A percentile compares a stretch with the other conserved stretches of the same genome.
These are phyloP conservation scores for Yamadazyma ubonensis DNA, from an alignment of 805 yeast species.

Conservation along the genomic window DNA sequence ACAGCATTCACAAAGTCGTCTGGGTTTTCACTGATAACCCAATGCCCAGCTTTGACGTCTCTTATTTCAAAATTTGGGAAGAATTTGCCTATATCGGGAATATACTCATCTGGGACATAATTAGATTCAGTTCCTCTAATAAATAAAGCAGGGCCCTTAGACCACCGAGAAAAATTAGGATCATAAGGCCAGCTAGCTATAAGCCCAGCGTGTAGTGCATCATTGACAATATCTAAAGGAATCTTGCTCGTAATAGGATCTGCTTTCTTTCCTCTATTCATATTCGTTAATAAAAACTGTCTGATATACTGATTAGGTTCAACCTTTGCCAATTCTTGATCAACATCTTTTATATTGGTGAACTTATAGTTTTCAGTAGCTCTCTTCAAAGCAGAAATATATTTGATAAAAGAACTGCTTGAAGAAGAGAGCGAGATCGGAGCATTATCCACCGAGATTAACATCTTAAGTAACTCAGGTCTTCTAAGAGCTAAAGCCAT, in stretches of 20 bases:
- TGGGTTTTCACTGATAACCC: conserved; percentile 90
- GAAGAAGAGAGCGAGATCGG: conserved; percentile 64
- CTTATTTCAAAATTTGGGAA: conserved; percentile 76
- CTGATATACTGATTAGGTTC: conserved; percentile 62
- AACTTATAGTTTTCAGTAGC: conserved; percentile 50
- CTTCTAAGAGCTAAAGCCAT: conserved; percentile 79
- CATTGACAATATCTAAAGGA: conserved; percentile 69
- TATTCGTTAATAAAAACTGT: conserved; percentile 75
- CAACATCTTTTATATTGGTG: conserved; percentile 63
- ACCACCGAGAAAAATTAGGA: conserved; percentile 51
- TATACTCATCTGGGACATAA: conserved; percentile 79
- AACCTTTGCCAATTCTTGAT: conserved; percentile 55
- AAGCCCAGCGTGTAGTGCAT: conserved; percentile 60
- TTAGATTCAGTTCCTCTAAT: conserved; percentile 73
- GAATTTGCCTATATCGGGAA: conserved; percentile 68
- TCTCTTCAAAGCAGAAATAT: conserved; percentile 59
- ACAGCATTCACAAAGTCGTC: conserved; percentile 64
- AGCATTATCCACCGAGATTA: conserved; percentile 86
- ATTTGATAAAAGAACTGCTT: conserved; percentile 59
- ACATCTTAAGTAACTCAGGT: conserved; percentile 58
- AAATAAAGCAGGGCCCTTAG: conserved; percentile 68
- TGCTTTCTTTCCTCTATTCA: conserved; percentile 44
- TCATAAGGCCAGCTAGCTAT: conserved; percentile 79
- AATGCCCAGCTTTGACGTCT: conserved; percentile 86
- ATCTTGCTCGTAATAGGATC: conserved; percentile 53